Base-by-base conservation (phyloP, 192 early-diverging fungal genomes). In the Dimargaris xerosporica region DNA sequence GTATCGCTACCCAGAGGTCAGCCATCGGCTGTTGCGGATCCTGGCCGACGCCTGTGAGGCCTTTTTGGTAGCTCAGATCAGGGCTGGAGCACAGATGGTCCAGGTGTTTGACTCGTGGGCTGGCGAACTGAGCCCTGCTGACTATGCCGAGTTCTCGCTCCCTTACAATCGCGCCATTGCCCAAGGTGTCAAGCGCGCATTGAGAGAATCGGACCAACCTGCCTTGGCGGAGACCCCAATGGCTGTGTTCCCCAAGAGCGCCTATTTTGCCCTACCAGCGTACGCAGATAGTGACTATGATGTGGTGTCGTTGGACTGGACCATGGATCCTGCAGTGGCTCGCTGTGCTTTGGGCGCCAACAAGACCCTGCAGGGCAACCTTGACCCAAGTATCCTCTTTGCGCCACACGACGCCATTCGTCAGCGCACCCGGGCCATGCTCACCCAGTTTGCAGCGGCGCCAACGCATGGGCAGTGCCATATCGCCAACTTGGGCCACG, bases 71-170 rank as follows among this genome's bases (percentile, higher is more conserved):
- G 91, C 87, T 16, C 96, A 99, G 77, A 86, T 91, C 10, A 85
- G 80, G 54, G 93, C 96, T n/a, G 96, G 96, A 52, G 96, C 96
- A 48, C 94, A 96, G 85, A 82, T 95, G 60, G 67, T 94, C 29
- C 96, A 99, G 83, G 85, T 99, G 56, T 99, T 99, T 75, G 96
- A 99, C 58, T 92, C 89, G 30, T 91, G 90, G 86, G 93, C 83
- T n/a, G 93, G 94, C 42, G 94, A 96, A 70, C 78, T 99, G 28
- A 77, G 84, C 29, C 90, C 89, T 11, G 54, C 67, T 21, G 86
- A 89, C 62, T 99, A 94, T 72, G 76, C 77, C 44, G 71, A 74
- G 54, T 96, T 91, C 70, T 86, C 91, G 34, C 76, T 96, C 23
- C 93, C 96, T n/a, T 96, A 95, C 71, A 66, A 95, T 29, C 67